Evolutionary conservation across 176 grass and related monocot genomes (phyloP).

Genomic region (Phoenix roebelenii): DNA sequence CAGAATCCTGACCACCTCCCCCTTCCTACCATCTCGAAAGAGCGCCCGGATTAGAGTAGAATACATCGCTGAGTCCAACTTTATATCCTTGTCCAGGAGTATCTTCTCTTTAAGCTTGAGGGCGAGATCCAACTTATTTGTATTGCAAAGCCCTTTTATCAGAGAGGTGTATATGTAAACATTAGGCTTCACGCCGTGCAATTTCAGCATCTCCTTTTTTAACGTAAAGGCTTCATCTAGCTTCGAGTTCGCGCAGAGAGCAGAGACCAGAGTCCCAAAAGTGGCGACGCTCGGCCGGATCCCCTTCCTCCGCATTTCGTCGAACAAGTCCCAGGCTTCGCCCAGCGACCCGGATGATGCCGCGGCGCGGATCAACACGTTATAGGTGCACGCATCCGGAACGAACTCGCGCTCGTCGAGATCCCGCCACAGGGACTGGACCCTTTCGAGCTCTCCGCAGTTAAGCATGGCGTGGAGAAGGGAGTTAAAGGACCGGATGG

Average conservation of each 20-base stretch:
- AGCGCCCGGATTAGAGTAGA: constrained; percentile 40
- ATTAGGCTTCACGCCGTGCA: constrained; percentile 26
- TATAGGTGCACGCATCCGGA: constrained; percentile 37
- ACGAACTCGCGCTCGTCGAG: constrained; percentile 3
- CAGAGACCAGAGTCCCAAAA: constrained; percentile 40
- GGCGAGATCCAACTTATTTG: constrained; percentile 28
- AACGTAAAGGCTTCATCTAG: constrained; percentile 34
- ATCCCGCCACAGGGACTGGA: constrained; percentile 15
- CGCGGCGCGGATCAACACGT: constrained; percentile 32
- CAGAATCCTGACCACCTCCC: constrained; percentile 42
- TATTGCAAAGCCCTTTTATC: constrained; percentile 44
- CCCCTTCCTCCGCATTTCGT: constrained; percentile 39
- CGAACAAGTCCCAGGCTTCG: constrained; percentile 36
- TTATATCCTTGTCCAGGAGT: constrained; percentile 1
- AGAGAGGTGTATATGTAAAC: constrained; percentile 43
- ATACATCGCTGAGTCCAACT: constrained; percentile 32
- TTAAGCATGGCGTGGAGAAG: constrained; percentile 33
- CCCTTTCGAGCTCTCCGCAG: constrained; percentile 17
- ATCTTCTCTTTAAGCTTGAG: constrained; percentile 57
- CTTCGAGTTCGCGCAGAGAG: constrained; percentile 22
- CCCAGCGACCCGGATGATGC: not conserved
- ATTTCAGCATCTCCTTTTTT: constrained; percentile 33
- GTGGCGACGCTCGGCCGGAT: constrained; percentile 34
- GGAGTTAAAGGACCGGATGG: constrained; percentile 44
- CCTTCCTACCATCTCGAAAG: constrained; percentile 31